Conservation (phyloP, 2,329 filamentous ascomycete genomes). For the Pseudocercospora pini-densiflorae region DNA sequence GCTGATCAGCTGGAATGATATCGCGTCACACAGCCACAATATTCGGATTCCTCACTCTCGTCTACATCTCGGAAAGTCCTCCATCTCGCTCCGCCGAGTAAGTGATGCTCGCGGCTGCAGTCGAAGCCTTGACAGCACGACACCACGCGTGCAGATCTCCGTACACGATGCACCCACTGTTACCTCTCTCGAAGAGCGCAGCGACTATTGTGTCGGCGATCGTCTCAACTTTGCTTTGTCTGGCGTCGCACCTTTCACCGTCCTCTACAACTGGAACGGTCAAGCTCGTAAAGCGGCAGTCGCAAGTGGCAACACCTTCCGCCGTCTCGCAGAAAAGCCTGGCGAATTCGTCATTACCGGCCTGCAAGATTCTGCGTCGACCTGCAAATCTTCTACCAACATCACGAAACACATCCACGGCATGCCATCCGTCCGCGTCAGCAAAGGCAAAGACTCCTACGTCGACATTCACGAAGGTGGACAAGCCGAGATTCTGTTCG, state of each 20-base stretch:
- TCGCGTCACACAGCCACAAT: conserved; percentile 73
- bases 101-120: conserved; percentile 87
- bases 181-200: conserved; percentile 79
- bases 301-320: conserved; percentile 80
- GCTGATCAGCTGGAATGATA: conserved; percentile 78
- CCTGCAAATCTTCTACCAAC: conserved; percentile 80
- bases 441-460: conserved; percentile 76
- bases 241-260: conserved; percentile 88
- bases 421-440: conserved; percentile 88
- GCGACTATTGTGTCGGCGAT: conserved; percentile 94
- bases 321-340: conserved; percentile 87
- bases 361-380: conserved; percentile 83
- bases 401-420: conserved; percentile 86
- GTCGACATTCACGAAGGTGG: conserved; percentile 97
- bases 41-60: conserved; percentile 84
- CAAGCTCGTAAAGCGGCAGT: conserved; percentile 74
- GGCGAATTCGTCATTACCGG: conserved; percentile 87
- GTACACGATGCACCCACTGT: conserved; percentile 94
- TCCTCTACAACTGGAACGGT: conserved; percentile 88
- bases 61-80: conserved; percentile 85
- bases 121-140: conserved; percentile 67
- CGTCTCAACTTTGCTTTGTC: conserved; percentile 90
- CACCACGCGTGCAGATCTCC: conserved; percentile 83
- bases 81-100: conserved; percentile 86
- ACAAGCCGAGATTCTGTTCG: conserved; percentile 89